Base-by-base conservation (phyloP, 352 stramenopile species). In the Albugo laibachii region DNA sequence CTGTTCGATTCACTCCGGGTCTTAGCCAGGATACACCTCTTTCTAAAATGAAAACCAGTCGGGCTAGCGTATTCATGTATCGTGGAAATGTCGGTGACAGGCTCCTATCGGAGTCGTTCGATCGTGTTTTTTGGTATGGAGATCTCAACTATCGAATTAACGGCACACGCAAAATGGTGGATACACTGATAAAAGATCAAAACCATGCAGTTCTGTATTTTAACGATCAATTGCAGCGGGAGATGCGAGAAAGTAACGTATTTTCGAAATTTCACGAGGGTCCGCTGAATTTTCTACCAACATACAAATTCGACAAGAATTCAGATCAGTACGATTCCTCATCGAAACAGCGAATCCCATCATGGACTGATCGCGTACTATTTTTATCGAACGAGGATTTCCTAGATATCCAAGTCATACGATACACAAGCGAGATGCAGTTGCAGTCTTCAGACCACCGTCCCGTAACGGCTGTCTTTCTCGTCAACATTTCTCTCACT, bases 261-360 rank as follows among this genome's bases (percentile, higher is more conserved):
- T 97, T 98, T 62, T 35, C 50, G 12, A 59, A 77, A 40, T 96
- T 97, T 47, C 54, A 57, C 11, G 93, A 98, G 63, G 92, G 87
- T 0, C 80, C 77, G 34, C 65, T 97, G 38, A 55, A 77, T 37
- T 98, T 98, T 52, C 65, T 70, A 13, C 93, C 93, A 8, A 97
- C 92, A 13, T 98, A 97, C 63, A 97, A 97, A 59, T 97, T 96
- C 56, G 91, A 97, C 66, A 95, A 94, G 52, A 68, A 60, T 44
- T 80, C 61, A 36, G 75, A 93, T 55, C 52, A 66, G 13, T 97
- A 97, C 60, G 93, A 98, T 58, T 93, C 85, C 43, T 96, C 84
- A 2, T 57, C 81, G 15, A 98, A 97, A 64, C 82, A 93, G 58
- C 72, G 93, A 16, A 89, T 97, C 42, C 93, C 89, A 34, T 93